These are phyloP conservation scores for Rhodamnia argentea DNA, from an alignment of 345 rosid species.

Conservation along the genomic window DNA sequence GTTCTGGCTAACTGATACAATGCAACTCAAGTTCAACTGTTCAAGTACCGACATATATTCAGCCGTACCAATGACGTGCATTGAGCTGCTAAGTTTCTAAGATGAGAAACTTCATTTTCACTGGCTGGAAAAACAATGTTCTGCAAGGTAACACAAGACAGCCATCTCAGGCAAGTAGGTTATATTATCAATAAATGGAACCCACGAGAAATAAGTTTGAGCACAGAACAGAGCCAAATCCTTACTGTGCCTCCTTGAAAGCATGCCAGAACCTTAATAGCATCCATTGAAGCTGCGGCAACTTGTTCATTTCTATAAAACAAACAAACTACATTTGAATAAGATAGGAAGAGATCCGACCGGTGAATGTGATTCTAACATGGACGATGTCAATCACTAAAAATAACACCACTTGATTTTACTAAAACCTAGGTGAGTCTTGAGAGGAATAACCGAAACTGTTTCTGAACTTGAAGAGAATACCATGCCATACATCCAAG, in stretches of 20 bases:
- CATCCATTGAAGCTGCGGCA: constrained; percentile 61
- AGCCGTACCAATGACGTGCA: constrained; percentile 62
- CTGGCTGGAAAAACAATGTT: constrained; percentile 53
- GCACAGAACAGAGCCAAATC: constrained; percentile 3
- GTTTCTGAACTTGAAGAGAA: not conserved
- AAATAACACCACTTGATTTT: not conserved
- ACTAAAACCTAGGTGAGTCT: not conserved
- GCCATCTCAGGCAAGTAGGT: not conserved
- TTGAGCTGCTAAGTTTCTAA: constrained; percentile 50
- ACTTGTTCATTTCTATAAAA: constrained; percentile 60
- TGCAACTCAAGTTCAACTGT: not conserved
- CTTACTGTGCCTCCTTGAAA: constrained; percentile 65
- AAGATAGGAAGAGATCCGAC: not conserved
- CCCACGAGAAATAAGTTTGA: not conserved
- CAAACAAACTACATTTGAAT: not conserved
- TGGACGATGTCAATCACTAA: not conserved
- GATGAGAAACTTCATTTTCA: constrained; percentile 40
- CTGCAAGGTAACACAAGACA: constrained; percentile 22
- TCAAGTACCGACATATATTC: not conserved
- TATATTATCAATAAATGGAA: not conserved
- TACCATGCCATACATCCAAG: not conserved
- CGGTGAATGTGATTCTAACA: not conserved
- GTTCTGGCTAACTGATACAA: not conserved
- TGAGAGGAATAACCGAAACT: not conserved
- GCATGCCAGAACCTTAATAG: constrained; percentile 53